Percentiles rank a stretch among this genome's conserved stretches.
These are phyloP conservation scores for Amanita muscaria DNA, from an alignment of 768 basidiomycete species.

Conservation along the genomic window DNA sequence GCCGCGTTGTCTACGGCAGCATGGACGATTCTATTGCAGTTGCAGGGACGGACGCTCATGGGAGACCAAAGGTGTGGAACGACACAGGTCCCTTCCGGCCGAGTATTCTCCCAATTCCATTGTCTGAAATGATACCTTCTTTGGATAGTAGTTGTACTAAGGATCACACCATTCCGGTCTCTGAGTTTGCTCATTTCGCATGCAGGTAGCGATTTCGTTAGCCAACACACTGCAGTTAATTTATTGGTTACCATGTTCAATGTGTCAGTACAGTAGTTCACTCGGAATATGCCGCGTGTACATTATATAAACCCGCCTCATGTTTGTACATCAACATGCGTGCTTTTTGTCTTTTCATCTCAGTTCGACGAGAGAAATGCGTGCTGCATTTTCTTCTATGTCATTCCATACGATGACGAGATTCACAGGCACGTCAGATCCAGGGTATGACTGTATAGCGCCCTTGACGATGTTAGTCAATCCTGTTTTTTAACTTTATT, in stretches of 20 bases:
- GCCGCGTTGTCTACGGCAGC: background rate
- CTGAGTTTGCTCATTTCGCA: conserved; percentile 29
- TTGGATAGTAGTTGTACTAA: conserved; percentile 16
- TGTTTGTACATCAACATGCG: conserved; percentile 14
- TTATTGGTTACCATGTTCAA: background rate
- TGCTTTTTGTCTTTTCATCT: conserved; percentile 9
- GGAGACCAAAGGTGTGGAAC: background rate
- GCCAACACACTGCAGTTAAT: too few relatives aligned
- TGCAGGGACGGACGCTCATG: background rate
- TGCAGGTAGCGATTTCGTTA: too few relatives aligned
- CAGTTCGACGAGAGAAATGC: conserved; percentile 12
- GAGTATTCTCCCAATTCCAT: conserved; percentile 49
- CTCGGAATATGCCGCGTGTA: background rate
- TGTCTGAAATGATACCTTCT: conserved; percentile 37
- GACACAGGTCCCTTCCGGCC: conserved; percentile 15
- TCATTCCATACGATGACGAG: conserved; percentile 20
- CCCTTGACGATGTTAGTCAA: conserved; percentile 18
- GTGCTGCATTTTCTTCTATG: conserved; percentile 8
- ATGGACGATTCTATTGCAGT: background rate
- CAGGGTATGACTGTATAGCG: conserved; percentile 9
- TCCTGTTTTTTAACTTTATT: conserved; percentile 12
- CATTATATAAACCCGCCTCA: conserved; percentile 4
- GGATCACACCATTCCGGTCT: conserved; percentile 20
- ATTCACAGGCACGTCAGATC: conserved; percentile 23
- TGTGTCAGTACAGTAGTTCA: too few relatives aligned